Base-by-base conservation (phyloP, 1,139 yeast genomes). In the Saccharomyces pastorianus region DNA sequence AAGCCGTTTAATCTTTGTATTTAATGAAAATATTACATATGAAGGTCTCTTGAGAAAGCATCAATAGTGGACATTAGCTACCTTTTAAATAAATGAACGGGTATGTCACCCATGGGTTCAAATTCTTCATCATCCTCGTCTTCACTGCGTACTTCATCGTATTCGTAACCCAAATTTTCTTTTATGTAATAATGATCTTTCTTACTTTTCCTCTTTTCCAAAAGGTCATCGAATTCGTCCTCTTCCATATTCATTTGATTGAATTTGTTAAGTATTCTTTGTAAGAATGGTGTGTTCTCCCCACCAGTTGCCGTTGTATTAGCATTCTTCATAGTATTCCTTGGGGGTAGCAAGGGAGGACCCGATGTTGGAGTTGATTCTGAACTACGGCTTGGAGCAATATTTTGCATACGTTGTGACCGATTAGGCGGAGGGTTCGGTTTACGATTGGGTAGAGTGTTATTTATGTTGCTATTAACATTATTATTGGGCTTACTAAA, bases 221-320 rank as follows among this genome's bases (percentile, higher is more conserved):
- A 20, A 3, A 38, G 25, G 53, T 55, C 49, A 54, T 68, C 71
- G 49, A 65, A 68, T 48, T 65, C 68, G 14, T 63, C 67, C 53
- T 68, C 69, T 23, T 65, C 67, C 26, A 55, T 62, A 31, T 49
- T 63, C 70, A 51, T 62, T 58, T 67, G 70, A 41, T 64, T 64
- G 53, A 67, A 60, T 49, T 64, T 66, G 51, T 59, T 58, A 34
- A 62, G 58, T 25, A 65, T 41, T 14, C 52, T 55, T 26, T 52
- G 38, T 25, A 53, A 47, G n/a, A 2, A 58, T 6, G 17, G 41
- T 11, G 25, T 20, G 20, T 38, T 20, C 20, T 17, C 26, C 9
- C 8, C 44, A 17, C 28, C 13, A 31, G 31, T 9, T 7, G 51
- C 27, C 7, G 50, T 29, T 17, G 51, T 8, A 8, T 50, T 28